Base-by-base conservation (phyloP, 2,329 filamentous ascomycete species). In the Fusarium secorum region DNA sequence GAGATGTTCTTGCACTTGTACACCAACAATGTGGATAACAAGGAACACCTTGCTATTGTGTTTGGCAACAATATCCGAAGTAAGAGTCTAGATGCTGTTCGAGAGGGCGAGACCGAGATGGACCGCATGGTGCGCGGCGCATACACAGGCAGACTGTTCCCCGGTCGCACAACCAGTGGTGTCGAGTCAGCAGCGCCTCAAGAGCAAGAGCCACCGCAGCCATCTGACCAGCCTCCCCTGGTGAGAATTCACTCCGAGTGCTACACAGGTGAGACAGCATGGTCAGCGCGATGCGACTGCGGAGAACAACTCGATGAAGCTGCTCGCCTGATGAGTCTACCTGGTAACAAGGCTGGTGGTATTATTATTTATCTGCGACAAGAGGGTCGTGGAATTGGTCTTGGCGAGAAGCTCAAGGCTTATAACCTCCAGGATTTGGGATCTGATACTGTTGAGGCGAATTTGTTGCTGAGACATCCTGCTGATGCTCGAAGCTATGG, bases 1-100 rank as follows among this genome's bases (percentile, higher is more conserved):
- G 95, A 99, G 81, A 98, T 99, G 94, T 99, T 97, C 81, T 83
- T 99, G 55, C 95, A 99, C 78, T 85, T 98, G 1, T 99, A 99
- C 83, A 91, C 91, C 70, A 99, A 99, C 81, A 93, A 93, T 75
- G 89, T 93, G 11, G 96, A 99, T 80, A 93, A 91, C 72, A 99
- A 99, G 81, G 96, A 99, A 78, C 96, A 99, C 79, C 83, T 99
- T 55, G 96, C 96, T 22, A 98, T 99, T 77, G 96, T 99, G 0
- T 99, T 99, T 80, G 96, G 96, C 5, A 90, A 91, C 64, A 86
- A 90, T 51, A 98, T 98, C 73, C 88, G 96, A 79, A 89, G 90
- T 84, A 80, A 86, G 81, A 89, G 87, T 57, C 84, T 97, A 13
- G 92, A 96, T 79, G 89, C 89, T 18, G 87, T 88, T 45, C 83